Conservation (phyloP, 129 eudicot species). For the Solidago caesia region DNA sequence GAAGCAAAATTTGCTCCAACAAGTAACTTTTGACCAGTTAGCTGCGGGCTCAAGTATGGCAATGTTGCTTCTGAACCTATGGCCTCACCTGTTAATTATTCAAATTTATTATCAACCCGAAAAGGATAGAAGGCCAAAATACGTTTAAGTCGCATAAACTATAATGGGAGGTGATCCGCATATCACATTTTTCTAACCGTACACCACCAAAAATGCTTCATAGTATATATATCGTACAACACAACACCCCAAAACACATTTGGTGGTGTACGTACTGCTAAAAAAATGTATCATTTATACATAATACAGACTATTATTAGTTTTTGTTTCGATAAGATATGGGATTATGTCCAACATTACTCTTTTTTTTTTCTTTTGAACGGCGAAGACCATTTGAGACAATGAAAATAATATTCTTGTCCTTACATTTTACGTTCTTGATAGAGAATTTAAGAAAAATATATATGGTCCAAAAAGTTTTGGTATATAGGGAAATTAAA, state of each 20-base stretch:
- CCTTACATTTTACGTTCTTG: background rate
- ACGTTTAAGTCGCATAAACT: background rate
- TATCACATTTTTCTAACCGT: too few relatives aligned
- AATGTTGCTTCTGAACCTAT: constrained; percentile 37
- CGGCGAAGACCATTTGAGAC: too few relatives aligned
- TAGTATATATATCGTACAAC: too few relatives aligned
- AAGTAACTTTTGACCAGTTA: constrained; percentile 37
- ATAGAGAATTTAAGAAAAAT: background rate
- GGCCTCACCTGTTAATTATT: constrained; percentile 29
- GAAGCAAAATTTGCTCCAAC: constrained; percentile 67
- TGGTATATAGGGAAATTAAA: background rate
- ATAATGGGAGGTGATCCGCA: too few relatives aligned
- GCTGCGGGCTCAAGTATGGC: constrained; percentile 49
- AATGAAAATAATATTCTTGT: background rate
- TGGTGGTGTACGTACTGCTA: too few relatives aligned
- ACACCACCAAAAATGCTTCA: too few relatives aligned
- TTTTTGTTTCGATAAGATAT: too few relatives aligned
- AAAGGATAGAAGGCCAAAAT: background rate
- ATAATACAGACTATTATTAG: background rate
- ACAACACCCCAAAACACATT: too few relatives aligned
- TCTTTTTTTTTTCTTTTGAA: too few relatives aligned
- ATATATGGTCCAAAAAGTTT: background rate
- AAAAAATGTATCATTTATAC: background rate
- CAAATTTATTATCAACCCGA: background rate
- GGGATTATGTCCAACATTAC: too few relatives aligned